Percentiles rank a stretch among this genome's conserved stretches.
Evolutionary conservation across 805 yeast genomes (phyloP).

Genomic region (Wickerhamiella domercqiae): DNA sequence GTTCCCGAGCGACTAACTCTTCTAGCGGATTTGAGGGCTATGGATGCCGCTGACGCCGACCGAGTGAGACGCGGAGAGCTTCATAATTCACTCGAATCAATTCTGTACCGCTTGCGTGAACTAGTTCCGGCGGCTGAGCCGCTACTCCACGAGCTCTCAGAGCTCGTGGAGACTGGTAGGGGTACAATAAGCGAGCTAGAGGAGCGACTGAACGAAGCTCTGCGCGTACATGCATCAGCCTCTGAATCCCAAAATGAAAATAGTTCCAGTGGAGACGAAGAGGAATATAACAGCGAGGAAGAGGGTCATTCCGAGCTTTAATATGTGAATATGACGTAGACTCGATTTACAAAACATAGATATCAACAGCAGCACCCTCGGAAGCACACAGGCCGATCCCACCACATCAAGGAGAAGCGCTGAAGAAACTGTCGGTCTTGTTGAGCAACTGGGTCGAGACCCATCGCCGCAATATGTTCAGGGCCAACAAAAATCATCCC

Average conservation of each 20-base stretch:
- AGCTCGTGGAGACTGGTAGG: conserved; percentile 11
- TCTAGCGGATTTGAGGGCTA: conserved; percentile 32
- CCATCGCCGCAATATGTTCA: conserved; percentile 40
- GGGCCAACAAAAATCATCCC: conserved; percentile 23
- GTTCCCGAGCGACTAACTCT: conserved; percentile 33
- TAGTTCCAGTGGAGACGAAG: background rate
- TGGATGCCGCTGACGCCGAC: conserved; percentile 41
- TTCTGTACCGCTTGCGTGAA: conserved; percentile 54
- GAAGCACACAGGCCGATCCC: conserved; percentile 31
- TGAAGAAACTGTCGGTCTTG: conserved; percentile 33
- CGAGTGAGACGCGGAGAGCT: conserved; percentile 40
- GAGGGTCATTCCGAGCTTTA: too few relatives aligned
- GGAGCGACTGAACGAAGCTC: conserved; percentile 10
- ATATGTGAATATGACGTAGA: too few relatives aligned
- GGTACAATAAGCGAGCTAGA: conserved; percentile 12
- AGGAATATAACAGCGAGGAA: background rate
- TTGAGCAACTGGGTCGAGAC: conserved; percentile 38
- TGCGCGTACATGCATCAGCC: background rate
- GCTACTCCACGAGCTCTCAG: conserved; percentile 5
- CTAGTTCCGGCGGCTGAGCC: conserved; percentile 8
- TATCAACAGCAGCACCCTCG: conserved; percentile 20
- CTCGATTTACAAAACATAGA: too few relatives aligned
- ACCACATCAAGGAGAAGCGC: conserved; percentile 33
- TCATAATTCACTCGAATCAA: conserved; percentile 55
- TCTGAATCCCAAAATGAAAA: background rate